Conservation (phyloP, 179 eudicot species). For the Dionaea muscipula region DNA sequence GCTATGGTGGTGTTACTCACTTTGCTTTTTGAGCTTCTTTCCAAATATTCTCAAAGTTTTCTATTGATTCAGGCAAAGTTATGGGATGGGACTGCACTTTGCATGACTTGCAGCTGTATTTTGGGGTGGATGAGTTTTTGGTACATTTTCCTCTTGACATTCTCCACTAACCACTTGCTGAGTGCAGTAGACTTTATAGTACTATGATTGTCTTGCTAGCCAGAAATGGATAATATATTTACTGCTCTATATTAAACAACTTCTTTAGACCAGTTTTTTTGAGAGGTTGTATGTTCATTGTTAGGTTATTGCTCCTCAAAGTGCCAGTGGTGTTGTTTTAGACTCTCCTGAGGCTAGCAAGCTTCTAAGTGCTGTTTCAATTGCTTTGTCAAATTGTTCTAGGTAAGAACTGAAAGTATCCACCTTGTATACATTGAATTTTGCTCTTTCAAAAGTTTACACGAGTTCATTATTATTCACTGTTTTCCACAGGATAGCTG, state of each 20-base stretch:
- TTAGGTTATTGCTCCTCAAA: slow-evolving; percentile 84
- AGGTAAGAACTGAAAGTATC: slow-evolving; percentile 33
- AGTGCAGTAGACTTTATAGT: no score
- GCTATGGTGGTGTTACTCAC: neutral
- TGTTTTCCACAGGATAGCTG: no score
- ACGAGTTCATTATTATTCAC: no score
- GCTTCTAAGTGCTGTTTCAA: slow-evolving; percentile 94
- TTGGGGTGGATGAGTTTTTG: slow-evolving; percentile 88
- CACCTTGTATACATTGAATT: no score
- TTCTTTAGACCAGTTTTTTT: neutral
- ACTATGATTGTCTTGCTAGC: no score
- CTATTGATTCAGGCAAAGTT: slow-evolving; percentile 35
- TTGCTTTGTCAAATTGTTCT: slow-evolving; percentile 83
- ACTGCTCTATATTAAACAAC: no score
- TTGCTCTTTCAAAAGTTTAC: neutral
- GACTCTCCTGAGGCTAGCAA: slow-evolving; percentile 98
- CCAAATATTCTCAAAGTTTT: neutral
- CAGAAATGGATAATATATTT: no score
- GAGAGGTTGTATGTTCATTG: neutral
- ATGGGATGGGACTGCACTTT: slow-evolving; percentile 48
- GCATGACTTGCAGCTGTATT: slow-evolving; percentile 80
- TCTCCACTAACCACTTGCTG: neutral
- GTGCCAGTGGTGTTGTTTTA: slow-evolving; percentile 87
- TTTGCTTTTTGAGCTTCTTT: neutral
- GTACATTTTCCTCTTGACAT: slow-evolving; percentile 20